These are phyloP conservation scores for Botrytis paeoniae DNA, from an alignment of 2,329 filamentous ascomycete genomes.

Conservation along the genomic window DNA sequence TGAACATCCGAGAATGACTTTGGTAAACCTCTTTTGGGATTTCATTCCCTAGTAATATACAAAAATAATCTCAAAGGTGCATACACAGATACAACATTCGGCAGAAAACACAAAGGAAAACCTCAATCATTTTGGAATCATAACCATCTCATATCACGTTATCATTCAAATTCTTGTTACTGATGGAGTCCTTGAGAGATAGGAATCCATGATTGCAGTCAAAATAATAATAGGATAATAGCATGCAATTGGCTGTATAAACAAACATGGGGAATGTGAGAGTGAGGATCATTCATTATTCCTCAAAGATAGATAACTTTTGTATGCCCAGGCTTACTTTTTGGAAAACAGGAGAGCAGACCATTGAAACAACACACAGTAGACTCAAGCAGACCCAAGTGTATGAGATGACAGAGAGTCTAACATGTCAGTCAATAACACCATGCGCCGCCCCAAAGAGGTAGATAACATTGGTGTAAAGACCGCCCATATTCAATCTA, in stretches of 20 bases:
- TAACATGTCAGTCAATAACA: slow-evolving; percentile 10
- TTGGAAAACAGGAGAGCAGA: slow-evolving; percentile 1
- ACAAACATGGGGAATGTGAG: background rate
- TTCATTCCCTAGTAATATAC: background rate
- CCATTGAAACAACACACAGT: background rate
- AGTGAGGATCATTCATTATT: background rate
- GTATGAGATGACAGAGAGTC: slow-evolving; percentile 11
- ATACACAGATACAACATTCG: background rate
- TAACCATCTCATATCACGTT: background rate
- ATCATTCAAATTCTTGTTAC: background rate
- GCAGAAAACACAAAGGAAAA: background rate
- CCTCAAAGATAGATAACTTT: slow-evolving; percentile 18
- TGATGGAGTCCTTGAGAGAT: background rate
- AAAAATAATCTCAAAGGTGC: background rate
- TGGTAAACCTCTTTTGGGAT: background rate
- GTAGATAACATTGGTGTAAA: slow-evolving; percentile 26
- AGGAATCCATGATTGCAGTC: background rate
- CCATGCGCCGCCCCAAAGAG: slow-evolving; percentile 13
- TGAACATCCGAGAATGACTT: background rate
- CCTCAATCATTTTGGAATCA: background rate
- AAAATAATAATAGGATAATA: background rate
- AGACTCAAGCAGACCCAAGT: slow-evolving; percentile 6
- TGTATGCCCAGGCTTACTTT: slow-evolving; percentile 11
- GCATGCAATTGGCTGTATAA: background rate
- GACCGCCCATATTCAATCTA: slow-evolving; percentile 35